phyloP scores from a whole-genome alignment of 2,329 filamentous ascomycete species.

The Aspergillus sp. region DNA sequence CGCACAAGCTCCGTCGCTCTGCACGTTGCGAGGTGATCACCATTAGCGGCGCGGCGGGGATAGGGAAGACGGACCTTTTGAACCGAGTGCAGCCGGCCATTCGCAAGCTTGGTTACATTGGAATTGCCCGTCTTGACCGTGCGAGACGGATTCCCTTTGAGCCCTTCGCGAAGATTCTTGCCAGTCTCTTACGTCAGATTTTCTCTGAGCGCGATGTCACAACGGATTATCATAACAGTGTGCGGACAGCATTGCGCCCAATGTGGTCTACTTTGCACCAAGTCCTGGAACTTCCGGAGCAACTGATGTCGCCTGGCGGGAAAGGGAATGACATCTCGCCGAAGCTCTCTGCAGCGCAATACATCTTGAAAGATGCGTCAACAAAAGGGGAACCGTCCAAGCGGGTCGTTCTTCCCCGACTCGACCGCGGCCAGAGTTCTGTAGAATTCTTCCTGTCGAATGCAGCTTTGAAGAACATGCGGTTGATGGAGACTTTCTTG shows the following conservation, averaged over 20 bases:
- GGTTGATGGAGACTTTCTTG: slow-evolving; percentile 79
- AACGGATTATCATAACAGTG: slow-evolving; percentile 54
- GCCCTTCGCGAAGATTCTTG: slow-evolving; percentile 54
- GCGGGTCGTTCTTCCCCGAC: slow-evolving; percentile 23
- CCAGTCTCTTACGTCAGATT: slow-evolving; percentile 56
- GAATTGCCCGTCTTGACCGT: slow-evolving; percentile 54
- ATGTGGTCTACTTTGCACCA: slow-evolving; percentile 53
- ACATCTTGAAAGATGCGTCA: slow-evolving; percentile 24
- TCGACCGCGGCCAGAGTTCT: slow-evolving; percentile 31
- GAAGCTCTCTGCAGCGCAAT: slow-evolving; percentile 20
- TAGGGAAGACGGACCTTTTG: slow-evolving; percentile 56
- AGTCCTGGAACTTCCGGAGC: slow-evolving; percentile 61
- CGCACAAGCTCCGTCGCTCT: slow-evolving; percentile 44
- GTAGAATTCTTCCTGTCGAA: slow-evolving; percentile 34
- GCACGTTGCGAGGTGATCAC: slow-evolving; percentile 56
- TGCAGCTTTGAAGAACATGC: slow-evolving; percentile 48
- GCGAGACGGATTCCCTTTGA: slow-evolving; percentile 55
- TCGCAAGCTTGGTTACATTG: slow-evolving; percentile 54
- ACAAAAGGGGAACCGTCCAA: slow-evolving; percentile 25
- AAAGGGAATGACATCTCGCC: slow-evolving; percentile 29
- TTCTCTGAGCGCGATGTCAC: slow-evolving; percentile 58
- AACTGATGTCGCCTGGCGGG: slow-evolving; percentile 42
- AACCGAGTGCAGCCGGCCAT: slow-evolving; percentile 53
- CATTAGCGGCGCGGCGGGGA: slow-evolving; percentile 50
- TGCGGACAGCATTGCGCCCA: slow-evolving; percentile 50